Evolutionary conservation across 108 stramenopile species (phyloP).

Genomic region (Parietichytrium sp.): DNA sequence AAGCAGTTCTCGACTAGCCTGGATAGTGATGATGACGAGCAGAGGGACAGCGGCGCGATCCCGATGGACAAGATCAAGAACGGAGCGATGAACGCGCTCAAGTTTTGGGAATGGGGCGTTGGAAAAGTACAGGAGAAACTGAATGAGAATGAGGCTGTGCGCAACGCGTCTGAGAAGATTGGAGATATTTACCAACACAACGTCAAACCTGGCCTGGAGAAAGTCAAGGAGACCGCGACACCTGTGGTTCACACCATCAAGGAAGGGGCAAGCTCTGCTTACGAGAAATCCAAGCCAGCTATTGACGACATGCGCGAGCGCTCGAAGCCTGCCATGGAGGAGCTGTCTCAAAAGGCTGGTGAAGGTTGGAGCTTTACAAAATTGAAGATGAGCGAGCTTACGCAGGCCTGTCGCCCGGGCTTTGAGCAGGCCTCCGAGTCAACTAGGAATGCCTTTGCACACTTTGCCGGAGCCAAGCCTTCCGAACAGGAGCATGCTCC

Average conservation of each 20-base stretch:
- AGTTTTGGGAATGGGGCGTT: neutral
- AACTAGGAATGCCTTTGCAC: slow-evolving; percentile 10
- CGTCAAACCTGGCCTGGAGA: slow-evolving; percentile 17
- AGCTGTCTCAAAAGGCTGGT: neutral
- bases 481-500: too few relatives aligned
- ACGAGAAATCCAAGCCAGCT: slow-evolving; percentile 26
- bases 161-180: neutral
- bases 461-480: too few relatives aligned
- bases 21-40: neutral
- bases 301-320: neutral
- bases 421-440: neutral
- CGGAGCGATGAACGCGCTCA: slow-evolving; percentile 2
- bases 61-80: slow-evolving; percentile 39
- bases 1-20: neutral
- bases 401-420: neutral
- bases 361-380: slow-evolving; percentile 6
- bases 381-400: neutral
- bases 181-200: neutral
- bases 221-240: too few relatives aligned
- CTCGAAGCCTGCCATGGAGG: neutral
- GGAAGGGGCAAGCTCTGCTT: neutral
- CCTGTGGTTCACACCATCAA: too few relatives aligned
- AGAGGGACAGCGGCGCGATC: neutral
- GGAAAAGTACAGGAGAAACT: neutral
- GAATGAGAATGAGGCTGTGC: slow-evolving; percentile 11